Evolutionary conservation across 306 rosid genomes (phyloP).

Genomic region (Prunus dulcis): DNA sequence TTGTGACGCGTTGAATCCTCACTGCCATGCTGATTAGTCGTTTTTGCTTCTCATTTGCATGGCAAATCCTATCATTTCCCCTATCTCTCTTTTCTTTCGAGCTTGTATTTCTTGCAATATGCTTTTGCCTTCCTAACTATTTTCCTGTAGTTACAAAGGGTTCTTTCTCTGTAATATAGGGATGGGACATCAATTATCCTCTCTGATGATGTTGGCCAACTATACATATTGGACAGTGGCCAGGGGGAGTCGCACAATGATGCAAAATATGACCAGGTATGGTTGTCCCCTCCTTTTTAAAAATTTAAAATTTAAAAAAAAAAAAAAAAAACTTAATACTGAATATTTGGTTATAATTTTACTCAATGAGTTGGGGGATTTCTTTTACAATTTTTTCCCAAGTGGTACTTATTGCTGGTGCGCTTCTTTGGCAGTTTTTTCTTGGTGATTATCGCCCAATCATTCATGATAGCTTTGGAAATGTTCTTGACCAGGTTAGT

Average conservation of each 20-base stretch:
- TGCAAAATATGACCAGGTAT: constrained; percentile 98
- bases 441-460: constrained; percentile 99
- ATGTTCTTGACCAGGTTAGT: constrained; percentile 92
- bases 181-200: constrained; percentile 97
- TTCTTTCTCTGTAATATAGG: constrained; percentile 40
- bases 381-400: constrained; percentile 15
- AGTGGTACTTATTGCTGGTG: constrained; percentile 18
- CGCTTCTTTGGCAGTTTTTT: constrained; percentile 65
- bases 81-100: not conserved
- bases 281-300: not conserved
- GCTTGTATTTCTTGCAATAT: not conserved
- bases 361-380: not conserved
- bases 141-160: constrained; percentile 22
- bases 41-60: constrained; percentile 1
- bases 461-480: constrained; percentile 78
- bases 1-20: no score
- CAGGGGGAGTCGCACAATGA: constrained; percentile 95
- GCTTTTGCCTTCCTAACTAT: not conserved
- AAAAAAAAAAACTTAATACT: not conserved
- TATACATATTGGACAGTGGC: constrained; percentile 82
- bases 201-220: constrained; percentile 97
- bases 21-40: not conserved
- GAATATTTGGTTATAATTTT: not conserved
- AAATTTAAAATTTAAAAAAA: no score
- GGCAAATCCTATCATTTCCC: not conserved